Evolutionary conservation across 2,329 filamentous ascomycete genomes (phyloP).

Genomic region (Pestalotiopsis sp.): DNA sequence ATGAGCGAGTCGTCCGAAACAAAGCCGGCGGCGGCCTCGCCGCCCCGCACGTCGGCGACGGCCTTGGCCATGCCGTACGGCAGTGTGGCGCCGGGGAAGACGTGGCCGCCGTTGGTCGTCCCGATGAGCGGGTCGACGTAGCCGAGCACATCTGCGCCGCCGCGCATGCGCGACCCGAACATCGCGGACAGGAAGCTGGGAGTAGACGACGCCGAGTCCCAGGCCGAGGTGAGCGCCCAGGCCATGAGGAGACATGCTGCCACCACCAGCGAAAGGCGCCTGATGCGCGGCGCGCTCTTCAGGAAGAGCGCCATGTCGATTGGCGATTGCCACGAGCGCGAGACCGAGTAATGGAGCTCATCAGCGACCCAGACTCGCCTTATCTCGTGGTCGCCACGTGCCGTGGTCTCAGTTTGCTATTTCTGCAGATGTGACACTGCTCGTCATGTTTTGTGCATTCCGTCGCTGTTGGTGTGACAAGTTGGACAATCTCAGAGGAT

Average conservation of each 20-base stretch:
- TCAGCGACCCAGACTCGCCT: neutral
- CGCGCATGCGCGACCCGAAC: conserved; percentile 16
- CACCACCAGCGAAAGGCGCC: conserved; percentile 22
- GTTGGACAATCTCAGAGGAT: neutral
- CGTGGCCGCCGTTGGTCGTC: conserved; percentile 35
- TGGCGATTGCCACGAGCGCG: neutral
- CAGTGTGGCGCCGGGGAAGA: conserved; percentile 36
- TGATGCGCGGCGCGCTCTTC: conserved; percentile 25
- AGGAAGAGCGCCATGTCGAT: conserved; percentile 25
- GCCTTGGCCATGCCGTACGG: conserved; percentile 39
- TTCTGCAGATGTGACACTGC: no score
- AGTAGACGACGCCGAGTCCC: conserved; percentile 24
- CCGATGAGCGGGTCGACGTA: conserved; percentile 35
- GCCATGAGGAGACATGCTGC: conserved; percentile 23
- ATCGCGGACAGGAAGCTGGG: conserved; percentile 18
- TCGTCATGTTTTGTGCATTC: no score
- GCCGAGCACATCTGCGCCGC: conserved; percentile 22
- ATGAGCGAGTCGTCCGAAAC: conserved; percentile 34
- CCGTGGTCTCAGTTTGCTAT: no score
- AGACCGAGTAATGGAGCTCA: neutral
- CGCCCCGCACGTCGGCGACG: conserved; percentile 32
- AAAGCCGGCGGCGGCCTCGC: conserved; percentile 34
- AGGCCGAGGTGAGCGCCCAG: conserved; percentile 27
- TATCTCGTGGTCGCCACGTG: neutral
- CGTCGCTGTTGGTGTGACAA: neutral